phyloP scores from a whole-genome alignment of 352 stramenopile species.

The Phytophthora parvispora region DNA sequence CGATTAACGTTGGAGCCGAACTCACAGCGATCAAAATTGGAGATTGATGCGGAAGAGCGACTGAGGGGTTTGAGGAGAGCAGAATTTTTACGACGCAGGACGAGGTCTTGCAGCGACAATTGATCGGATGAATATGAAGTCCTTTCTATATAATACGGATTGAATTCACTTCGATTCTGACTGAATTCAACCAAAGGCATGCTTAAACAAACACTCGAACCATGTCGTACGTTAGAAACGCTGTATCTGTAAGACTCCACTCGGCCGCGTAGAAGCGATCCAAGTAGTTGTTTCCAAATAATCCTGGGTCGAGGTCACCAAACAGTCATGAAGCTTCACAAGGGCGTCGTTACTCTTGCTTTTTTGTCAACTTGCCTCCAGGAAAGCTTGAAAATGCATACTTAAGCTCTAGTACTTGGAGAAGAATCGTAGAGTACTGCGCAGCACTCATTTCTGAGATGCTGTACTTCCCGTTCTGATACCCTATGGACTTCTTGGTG shows the following conservation, averaged over 20 bases:
- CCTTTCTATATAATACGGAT: too few species aligned
- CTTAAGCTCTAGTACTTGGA: slow-evolving; percentile 36
- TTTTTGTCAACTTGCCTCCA: slow-evolving; percentile 16
- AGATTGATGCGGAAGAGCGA: background rate
- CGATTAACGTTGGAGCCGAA: background rate
- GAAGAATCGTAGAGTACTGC: slow-evolving; percentile 43
- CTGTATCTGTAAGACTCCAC: slow-evolving; percentile 49
- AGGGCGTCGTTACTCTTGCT: slow-evolving; percentile 38
- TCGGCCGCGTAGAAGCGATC: slow-evolving; percentile 34
- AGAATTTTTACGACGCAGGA: too few species aligned
- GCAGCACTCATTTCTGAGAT: background rate
- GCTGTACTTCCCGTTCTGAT: background rate
- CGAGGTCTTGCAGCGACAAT: too few species aligned
- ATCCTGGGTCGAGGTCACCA: slow-evolving; percentile 18
- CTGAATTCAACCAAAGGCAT: too few species aligned
- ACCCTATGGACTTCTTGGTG: background rate
- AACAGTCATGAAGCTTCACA: slow-evolving; percentile 49
- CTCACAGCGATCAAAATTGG: background rate
- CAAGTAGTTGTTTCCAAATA: slow-evolving; percentile 33
- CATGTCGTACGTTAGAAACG: slow-evolving; percentile 49
- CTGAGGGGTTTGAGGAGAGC: background rate
- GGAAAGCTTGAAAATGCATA: slow-evolving; percentile 6
- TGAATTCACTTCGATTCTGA: too few species aligned
- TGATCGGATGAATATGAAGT: too few species aligned
- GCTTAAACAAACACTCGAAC: slow-evolving; percentile 46